Evolutionary conservation across 352 stramenopile species (phyloP).

Genomic region (Phytophthora litchii): DNA sequence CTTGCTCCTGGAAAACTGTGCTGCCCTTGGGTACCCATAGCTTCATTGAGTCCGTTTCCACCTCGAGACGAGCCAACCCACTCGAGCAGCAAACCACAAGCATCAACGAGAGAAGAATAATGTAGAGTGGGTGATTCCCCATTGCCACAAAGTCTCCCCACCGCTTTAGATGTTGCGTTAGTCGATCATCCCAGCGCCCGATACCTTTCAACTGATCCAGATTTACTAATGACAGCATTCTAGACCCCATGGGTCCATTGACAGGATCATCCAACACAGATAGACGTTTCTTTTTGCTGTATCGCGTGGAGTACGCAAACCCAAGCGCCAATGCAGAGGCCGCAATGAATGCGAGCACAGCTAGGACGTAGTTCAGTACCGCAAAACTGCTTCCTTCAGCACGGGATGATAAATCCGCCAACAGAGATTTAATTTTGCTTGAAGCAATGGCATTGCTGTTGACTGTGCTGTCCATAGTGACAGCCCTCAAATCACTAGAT

Average conservation of each 20-base stretch:
- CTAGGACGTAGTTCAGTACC: conserved; percentile 62
- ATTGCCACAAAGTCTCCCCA: conserved; percentile 58
- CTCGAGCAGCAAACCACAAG: conserved; percentile 44
- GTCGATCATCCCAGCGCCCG: conserved; percentile 40
- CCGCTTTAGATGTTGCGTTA: conserved; percentile 43
- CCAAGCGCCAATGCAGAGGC: conserved; percentile 44
- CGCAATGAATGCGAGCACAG: conserved; percentile 52
- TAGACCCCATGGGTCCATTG: conserved; percentile 10
- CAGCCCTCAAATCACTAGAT: conserved; percentile 14
- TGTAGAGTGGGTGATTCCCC: conserved; percentile 49
- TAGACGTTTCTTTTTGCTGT: conserved; percentile 40
- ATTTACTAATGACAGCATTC: conserved; percentile 25
- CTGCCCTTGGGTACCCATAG: conserved; percentile 60
- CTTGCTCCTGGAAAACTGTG: conserved; percentile 45
- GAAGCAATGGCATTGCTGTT: conserved; percentile 6
- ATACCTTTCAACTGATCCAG: conserved; percentile 37
- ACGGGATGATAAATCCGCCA: conserved; percentile 50
- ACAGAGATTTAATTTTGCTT: conserved; percentile 46
- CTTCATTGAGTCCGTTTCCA: conserved; percentile 61
- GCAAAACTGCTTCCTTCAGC: conserved; percentile 42
- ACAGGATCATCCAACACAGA: conserved; percentile 29
- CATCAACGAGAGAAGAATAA: conserved; percentile 50
- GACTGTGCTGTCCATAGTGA: conserved; percentile 10
- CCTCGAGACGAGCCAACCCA: conserved; percentile 46
- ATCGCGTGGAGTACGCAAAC: conserved; percentile 49